Evolutionary conservation across 306 rosid genomes (phyloP), one percentile per base, ranked within the genome.

Genomic region (Malus sieversii): DNA sequence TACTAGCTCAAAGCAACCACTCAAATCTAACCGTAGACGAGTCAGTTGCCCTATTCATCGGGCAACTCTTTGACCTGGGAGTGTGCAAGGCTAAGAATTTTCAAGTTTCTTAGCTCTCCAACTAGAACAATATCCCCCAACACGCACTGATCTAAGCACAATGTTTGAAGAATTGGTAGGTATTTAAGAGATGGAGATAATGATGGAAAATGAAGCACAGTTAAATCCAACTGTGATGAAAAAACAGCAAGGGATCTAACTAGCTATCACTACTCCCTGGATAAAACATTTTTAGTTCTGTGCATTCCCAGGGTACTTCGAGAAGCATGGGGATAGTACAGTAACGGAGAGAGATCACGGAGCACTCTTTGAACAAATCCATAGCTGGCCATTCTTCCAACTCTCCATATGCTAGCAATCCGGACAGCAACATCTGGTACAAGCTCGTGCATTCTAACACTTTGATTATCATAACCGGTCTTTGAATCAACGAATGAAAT

Each of bases 131-230:
- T 22, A 22, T 22, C 38, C 38, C 33, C 88, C 44, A 88, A 45
- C 0, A 8, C 66, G 51, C 87, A 84, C 0, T 10, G 32, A 73
- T 84, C 84, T 53, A 88, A 46, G 74, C 80, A 82, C 74, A 88
- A 77, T 33, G 85, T 82, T 11, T 25, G 79, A 68, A 82, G 82
- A 66, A 40, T 61, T 42, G 52, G 8, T 2, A 82, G 44, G 70
- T 0, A 42, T 27, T 16, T 2, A 72, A 82, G 20, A 6, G 82
- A 77, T 30, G 82, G 18, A 29, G 85, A 82, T 51, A 82, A 33
- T 1, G 18, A 45, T 57, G 45, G 5, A 23, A 78, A 52, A 10
- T 29, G 29, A 2, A 63, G 2, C 4, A 6, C 4, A 4, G 79
- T 77, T 15, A 82, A 15, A 51, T 82, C 85, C 4, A 29, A 22